Base-by-base conservation (phyloP, 331 rosid genomes). In the Rhamnella rubrinervis region DNA sequence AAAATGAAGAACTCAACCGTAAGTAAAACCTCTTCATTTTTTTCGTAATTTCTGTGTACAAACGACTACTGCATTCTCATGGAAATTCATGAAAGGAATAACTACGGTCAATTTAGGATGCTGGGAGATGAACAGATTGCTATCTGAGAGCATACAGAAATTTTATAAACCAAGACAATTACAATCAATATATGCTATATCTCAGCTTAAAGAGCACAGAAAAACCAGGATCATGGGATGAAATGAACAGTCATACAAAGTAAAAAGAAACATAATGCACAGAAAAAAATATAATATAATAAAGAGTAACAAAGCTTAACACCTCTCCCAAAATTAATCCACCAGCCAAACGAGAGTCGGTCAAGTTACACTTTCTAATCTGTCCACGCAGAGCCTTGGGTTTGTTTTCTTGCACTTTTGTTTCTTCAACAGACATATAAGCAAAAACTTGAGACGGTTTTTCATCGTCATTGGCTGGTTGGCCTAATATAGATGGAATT, bases 301-400 rank as follows among this genome's bases (percentile, higher is more conserved):
- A 31, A 19, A 55, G 40, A 21, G 47, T 56, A 63, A 59, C 21
- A 61, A 55, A 55, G 67, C 8, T 1, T 21, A 10, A 63, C 64
- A 91, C 99, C 97, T 95, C 90, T 59, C 82, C 83, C 75, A 95
- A 75, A 40, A 75, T 72, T 35, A 74, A 15, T 15, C 72, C 82
- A 31, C 86, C 66, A 72, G 55, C 68, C 77, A 73, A 28, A 18
- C 67, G 85, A 79, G 78, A 83, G 25, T 77, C 75, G 1, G 89
- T 87, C 81, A 95, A 91, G 80, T 82, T 87, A 84, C 95, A 91
- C 85, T 89, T 95, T 63, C 84, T 76, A 66, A 95, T 87, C 85
- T 84, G 89, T 59, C 89, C 95, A 53, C 28, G 65, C 77, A 59
- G 60, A 53, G 76, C 69, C 51, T 75, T 78, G 4, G 73, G 67